phyloP scores from a whole-genome alignment of 2,329 filamentous ascomycete species.

The Penicillium paneum region DNA sequence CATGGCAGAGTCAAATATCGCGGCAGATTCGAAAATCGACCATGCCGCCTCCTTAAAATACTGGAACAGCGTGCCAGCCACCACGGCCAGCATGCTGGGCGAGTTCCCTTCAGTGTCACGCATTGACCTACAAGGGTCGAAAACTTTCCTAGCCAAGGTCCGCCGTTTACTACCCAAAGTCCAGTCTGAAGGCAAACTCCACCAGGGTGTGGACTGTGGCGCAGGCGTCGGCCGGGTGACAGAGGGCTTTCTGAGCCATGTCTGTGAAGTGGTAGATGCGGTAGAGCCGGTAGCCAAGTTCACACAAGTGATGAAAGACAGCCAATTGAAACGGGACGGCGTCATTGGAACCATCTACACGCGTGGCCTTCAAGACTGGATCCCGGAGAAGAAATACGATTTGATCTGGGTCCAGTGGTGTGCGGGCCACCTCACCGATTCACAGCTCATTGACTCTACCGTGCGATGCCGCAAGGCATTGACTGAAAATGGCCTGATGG shows the following conservation, averaged over 20 bases:
- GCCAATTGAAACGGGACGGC: constrained; percentile 39
- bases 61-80: constrained; percentile 38
- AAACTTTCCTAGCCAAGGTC: constrained; percentile 67
- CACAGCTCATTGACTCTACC: constrained; percentile 67
- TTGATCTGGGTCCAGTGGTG: constrained; percentile 93
- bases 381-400: constrained; percentile 60
- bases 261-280: constrained; percentile 72
- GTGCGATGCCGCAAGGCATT: constrained; percentile 56
- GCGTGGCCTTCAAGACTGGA: constrained; percentile 72
- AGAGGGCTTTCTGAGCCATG: constrained; percentile 66
- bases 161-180: constrained; percentile 37
- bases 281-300: constrained; percentile 85
- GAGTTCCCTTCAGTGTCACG: constrained; percentile 64
- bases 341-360: constrained; percentile 65
- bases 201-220: constrained; percentile 56
- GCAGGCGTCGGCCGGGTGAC: constrained; percentile 81
- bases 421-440: constrained; percentile 74
- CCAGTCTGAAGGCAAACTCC: constrained; percentile 12
- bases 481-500: constrained; percentile 49
- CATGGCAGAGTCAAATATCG: constrained; percentile 1
- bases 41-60: constrained; percentile 38
- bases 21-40: constrained; percentile 29
- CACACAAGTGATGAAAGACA: constrained; percentile 56
- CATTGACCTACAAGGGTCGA: constrained; percentile 68
- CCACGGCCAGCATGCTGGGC: constrained; percentile 57